Base-by-base conservation (phyloP, 805 yeast species). In the Brettanomyces sp. region DNA sequence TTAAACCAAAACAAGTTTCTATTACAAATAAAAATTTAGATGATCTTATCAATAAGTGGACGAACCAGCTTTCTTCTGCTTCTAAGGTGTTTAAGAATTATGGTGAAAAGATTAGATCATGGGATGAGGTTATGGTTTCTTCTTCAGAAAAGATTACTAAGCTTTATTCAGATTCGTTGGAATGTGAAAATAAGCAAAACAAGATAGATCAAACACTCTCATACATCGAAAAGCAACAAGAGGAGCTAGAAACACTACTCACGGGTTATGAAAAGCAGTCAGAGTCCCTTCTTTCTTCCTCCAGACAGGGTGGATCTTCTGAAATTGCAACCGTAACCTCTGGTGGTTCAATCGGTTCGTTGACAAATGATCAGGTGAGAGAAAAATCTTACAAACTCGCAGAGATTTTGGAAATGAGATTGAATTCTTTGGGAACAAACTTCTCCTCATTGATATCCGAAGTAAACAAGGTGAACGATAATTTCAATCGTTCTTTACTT, bases 1-100 rank as follows among this genome's bases (percentile, higher is more conserved):
- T 80, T 28, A 78, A 77, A 49, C 82, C 88, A 4, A 73, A 80
- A 47, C 84, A 85, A 32, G 74, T 88, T 3, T 79, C 95, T 4
- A 74, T 93, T 35, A 89, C 86, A 56, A 93, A 93, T 65, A 88
- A 88, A 62, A 88, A 96, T 1, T 69, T 93, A 58, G 98, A 93
- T 57, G 98, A 93, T 60, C 73, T 93, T 53, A 85, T 93, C 39
- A 77, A 89, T 12, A 89, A 85, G 64, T 93, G 99, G 99, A 85
- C 97, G 0, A 79, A 80, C 46, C 95, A 93, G 53, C 66, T 93
- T 48, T 72, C 91, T 2, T 73, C 77, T 12, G 79, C 93, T 0
- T 77, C 91, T 2, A 72, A 74, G 24, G 81, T 85, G 35, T 93
- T 90, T 65, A 82, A 82, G 48, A 65, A 72, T 11, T 91, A 87